Conservation (phyloP, 306 rosid genomes). For the Styphnolobium japonicum region DNA sequence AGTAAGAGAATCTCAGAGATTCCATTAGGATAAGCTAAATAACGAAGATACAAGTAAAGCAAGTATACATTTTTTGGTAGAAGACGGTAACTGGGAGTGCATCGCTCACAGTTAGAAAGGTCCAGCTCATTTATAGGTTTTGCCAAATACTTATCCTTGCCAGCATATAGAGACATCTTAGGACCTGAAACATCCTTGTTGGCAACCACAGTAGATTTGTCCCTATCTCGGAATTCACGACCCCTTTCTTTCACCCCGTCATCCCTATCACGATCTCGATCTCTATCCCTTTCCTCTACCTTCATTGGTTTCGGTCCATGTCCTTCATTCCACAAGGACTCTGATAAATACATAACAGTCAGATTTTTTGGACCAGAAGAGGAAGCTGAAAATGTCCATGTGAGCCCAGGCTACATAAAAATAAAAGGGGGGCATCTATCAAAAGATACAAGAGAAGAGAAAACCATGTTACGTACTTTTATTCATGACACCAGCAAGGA, state of each 20-base stretch:
- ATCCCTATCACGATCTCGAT: constrained; percentile 63
- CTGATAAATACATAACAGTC: constrained; percentile 38
- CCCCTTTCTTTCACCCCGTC: constrained; percentile 80
- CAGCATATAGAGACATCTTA: constrained; percentile 55
- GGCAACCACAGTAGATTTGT: constrained; percentile 45
- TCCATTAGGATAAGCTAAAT: constrained; percentile 9
- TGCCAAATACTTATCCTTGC: constrained; percentile 83
- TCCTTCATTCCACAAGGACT: constrained; percentile 80
- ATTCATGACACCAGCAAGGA: constrained; percentile 97
- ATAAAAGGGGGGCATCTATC: constrained; percentile 11
- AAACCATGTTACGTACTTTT: constrained; percentile 67
- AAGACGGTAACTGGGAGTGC: constrained; percentile 95
- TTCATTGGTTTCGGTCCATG: constrained; percentile 48
- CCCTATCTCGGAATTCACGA: constrained; percentile 74
- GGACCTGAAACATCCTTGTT: constrained; percentile 72
- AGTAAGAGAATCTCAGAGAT: constrained; percentile 17
- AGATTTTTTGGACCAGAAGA: constrained; percentile 1
- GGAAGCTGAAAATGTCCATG: constrained; percentile 13
- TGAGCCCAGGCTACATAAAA: constrained; percentile 10
- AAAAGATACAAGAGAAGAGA: constrained; percentile 18
- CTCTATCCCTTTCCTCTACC: constrained; percentile 60
- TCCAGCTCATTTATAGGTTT: constrained; percentile 97
- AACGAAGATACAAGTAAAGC: constrained; percentile 2
- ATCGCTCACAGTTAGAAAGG: constrained; percentile 90
- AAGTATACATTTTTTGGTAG: constrained; percentile 79